Base-by-base conservation (phyloP, 495 filamentous ascomycete species). In the Penicillium antarcticum region DNA sequence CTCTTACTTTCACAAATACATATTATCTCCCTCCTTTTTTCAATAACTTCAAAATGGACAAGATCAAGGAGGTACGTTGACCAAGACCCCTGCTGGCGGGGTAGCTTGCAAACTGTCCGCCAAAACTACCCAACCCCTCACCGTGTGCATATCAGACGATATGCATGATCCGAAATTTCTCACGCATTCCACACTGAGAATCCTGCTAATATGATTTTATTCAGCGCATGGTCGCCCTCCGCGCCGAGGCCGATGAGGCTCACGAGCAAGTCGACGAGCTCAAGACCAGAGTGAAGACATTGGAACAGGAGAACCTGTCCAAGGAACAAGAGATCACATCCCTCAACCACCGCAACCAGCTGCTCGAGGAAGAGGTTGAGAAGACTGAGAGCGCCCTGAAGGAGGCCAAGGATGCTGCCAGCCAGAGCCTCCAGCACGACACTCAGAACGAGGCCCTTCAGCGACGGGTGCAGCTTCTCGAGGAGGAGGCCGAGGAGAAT, bases 281-380 rank as follows among this genome's bases (percentile, higher is more conserved):
- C 58, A 80, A 91, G 76, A 58, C 71, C 67, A 88, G 87, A 72
- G 83, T 97, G 72, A 97, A 97, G 78, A 73, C 71, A 17, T 80
- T 98, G 52, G 91, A 98, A 75, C 88, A 96, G 69, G 92, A 97
- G 77, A 97, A 91, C 68, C 82, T 95, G 36, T 71, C 85, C 51
- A 97, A 98, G 79, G 94, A 97, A 74, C 92, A 98, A 71, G 92
- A 97, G 71, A 95, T 98, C 66, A 89, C 85, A 49, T 98, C 94
- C 23, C 86, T 98, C 50, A 80, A 83, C 62, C 92, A 97, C 85
- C 91, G 88, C 72, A 96, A 95, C 71, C 78, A 82, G 49, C 77
- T 95, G 35, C 84, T 96, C n/a, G 92, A 97, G 70, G 55, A 67
- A 45, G 90, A 96, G 64, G 85, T 95, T 59, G 95, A 97, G 73